Evolutionary conservation across 139 green algal species (phyloP).

Genomic region (Closterium sp.): DNA sequence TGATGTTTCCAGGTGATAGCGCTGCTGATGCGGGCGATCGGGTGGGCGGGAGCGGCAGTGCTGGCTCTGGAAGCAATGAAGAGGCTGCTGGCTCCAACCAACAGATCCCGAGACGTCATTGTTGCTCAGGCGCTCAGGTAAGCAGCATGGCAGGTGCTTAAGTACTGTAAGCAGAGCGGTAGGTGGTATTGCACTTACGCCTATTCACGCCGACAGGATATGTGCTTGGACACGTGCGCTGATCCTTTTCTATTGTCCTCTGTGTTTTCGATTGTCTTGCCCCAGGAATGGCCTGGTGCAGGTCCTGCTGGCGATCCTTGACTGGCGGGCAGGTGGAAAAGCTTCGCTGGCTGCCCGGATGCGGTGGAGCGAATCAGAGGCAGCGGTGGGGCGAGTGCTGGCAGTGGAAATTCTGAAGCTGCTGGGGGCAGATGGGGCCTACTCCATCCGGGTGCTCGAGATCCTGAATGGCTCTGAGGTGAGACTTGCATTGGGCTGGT

Average conservation of each 20-base stretch:
- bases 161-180: too few species aligned
- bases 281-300: constrained; percentile 45
- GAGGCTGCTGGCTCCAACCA: background rate
- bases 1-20: constrained; percentile 31
- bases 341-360: background rate
- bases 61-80: constrained; percentile 48
- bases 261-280: constrained; percentile 17
- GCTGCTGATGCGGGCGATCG: constrained; percentile 45
- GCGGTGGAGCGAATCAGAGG: constrained; percentile 50
- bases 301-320: constrained; percentile 42
- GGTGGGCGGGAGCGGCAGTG: constrained; percentile 37
- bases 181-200: too few species aligned
- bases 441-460: constrained; percentile 22
- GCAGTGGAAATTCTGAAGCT: constrained; percentile 36
- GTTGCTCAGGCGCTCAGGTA: constrained; percentile 44
- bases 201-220: too few species aligned
- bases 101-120: constrained; percentile 39
- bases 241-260: background rate
- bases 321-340: constrained; percentile 33
- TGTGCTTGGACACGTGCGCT: too few species aligned
- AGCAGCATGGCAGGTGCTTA: background rate
- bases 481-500: background rate
- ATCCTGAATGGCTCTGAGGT: constrained; percentile 35
- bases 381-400: constrained; percentile 44
- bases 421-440: constrained; percentile 18